A percentile compares a stretch with the other conserved stretches of the same genome.
Evolutionary conservation across 2,329 filamentous ascomycete genomes (phyloP).

Genomic region (Curvularia sp.): DNA sequence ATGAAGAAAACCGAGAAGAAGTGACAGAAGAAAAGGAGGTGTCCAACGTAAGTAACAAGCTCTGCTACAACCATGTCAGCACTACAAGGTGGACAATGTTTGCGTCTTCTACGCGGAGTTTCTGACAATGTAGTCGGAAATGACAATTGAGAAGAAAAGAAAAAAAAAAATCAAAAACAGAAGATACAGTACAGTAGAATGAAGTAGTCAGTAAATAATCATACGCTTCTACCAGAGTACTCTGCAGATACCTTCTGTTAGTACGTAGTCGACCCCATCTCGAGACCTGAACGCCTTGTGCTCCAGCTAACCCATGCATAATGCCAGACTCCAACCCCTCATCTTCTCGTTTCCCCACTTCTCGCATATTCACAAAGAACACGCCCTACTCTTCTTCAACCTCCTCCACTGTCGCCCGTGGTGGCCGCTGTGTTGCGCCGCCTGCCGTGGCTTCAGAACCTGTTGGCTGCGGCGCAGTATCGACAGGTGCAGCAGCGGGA

Average conservation of each 20-base stretch:
- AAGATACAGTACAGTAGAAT: background rate
- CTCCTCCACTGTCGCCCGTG: conserved; percentile 48
- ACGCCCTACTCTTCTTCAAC: conserved; percentile 41
- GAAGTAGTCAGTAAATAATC: background rate
- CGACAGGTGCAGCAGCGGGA: conserved; percentile 24
- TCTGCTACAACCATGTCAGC: background rate
- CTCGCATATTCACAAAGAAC: background rate
- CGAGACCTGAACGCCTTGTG: background rate
- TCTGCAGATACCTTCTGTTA: background rate
- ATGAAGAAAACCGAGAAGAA: background rate
- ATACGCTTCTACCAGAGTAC: background rate
- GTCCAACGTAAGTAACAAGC: background rate
- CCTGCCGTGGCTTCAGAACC: conserved; percentile 35
- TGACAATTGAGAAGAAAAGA: background rate
- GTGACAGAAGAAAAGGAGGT: no score
- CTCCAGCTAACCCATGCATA: conserved; percentile 18
- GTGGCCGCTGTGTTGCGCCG: conserved; percentile 37
- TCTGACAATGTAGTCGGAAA: no score
- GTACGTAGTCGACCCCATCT: background rate
- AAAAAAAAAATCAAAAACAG: background rate
- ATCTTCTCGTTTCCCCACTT: background rate
- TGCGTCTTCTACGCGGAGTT: no score
- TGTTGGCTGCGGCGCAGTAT: conserved; percentile 38
- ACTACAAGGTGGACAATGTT: no score
- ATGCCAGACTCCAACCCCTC: background rate